Percentiles rank a stretch among this genome's conserved stretches.
phyloP scores from a whole-genome alignment of 768 basidiomycete genomes.

The Trametes punicea region DNA sequence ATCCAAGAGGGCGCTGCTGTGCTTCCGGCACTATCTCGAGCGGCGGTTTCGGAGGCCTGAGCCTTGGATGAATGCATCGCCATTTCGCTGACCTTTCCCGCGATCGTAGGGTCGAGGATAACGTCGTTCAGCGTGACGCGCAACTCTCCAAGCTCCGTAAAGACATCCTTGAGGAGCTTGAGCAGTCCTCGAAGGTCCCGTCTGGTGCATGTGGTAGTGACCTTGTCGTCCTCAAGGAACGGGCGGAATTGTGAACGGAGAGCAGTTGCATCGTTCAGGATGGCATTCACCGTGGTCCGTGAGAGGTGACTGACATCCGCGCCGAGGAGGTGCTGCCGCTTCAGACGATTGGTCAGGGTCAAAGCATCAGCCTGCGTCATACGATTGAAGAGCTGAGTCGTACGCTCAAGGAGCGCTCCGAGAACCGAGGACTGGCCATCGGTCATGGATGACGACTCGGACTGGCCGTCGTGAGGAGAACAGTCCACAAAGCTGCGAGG shows the following conservation, averaged over 20 bases:
- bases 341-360: conserved; percentile 84
- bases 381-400: conserved; percentile 58
- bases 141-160: conserved; percentile 78
- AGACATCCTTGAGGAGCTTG: conserved; percentile 81
- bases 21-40: conserved; percentile 32
- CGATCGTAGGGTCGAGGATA: conserved; percentile 81
- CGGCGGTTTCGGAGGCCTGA: conserved; percentile 38
- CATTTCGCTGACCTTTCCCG: conserved; percentile 65
- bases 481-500: conserved; percentile 34
- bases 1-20: conserved; percentile 56
- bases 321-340: conserved; percentile 82
- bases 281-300: conserved; percentile 69
- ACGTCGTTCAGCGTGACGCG: conserved; percentile 85
- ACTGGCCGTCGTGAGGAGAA: conserved; percentile 54
- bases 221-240: conserved; percentile 72
- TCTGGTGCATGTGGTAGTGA: conserved; percentile 58
- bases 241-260: conserved; percentile 74
- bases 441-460: conserved; percentile 71
- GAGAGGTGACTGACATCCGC: conserved; percentile 88
- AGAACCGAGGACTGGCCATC: conserved; percentile 50
- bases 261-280: conserved; percentile 65
- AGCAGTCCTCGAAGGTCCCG: conserved; percentile 81
- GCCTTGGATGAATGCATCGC: conserved; percentile 60
- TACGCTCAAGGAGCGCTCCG: conserved; percentile 58
- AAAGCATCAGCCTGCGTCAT: conserved; percentile 76